A percentile compares a stretch with the other conserved stretches of the same genome.
Evolutionary conservation across 495 filamentous ascomycete species (phyloP).

Genomic region (Penicillium bovifimosum): DNA sequence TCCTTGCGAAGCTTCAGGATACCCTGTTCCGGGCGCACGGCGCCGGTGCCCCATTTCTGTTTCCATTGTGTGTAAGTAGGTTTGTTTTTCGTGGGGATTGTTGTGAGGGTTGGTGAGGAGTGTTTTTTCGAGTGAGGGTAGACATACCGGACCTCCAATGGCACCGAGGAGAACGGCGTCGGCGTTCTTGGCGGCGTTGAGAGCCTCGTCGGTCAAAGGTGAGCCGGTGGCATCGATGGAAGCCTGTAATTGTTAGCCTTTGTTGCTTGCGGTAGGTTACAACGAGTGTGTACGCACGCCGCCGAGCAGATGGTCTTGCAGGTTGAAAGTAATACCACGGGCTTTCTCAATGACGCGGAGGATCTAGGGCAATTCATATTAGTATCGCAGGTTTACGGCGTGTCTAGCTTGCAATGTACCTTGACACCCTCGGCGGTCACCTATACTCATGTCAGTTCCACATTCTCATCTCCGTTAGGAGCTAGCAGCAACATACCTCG

Average conservation of each 20-base stretch:
- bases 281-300: constrained; percentile 59
- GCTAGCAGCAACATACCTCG: constrained; percentile 55
- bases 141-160: constrained; percentile 80
- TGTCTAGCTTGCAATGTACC: constrained; percentile 39
- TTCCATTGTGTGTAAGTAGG: neutral
- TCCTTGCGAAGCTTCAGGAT: constrained; percentile 91
- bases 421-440: constrained; percentile 76
- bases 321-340: constrained; percentile 72
- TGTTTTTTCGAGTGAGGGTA: neutral
- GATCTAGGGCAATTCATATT: constrained; percentile 26
- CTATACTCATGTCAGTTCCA: constrained; percentile 17
- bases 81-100: neutral
- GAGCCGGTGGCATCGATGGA: constrained; percentile 80
- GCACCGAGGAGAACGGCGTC: constrained; percentile 92
- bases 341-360: constrained; percentile 69
- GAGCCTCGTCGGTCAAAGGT: constrained; percentile 78
- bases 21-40: constrained; percentile 90
- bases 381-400: neutral
- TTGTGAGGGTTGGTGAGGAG: neutral
- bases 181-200: constrained; percentile 78
- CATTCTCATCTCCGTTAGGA: constrained; percentile 5
- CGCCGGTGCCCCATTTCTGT: constrained; percentile 88
- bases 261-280: neutral
- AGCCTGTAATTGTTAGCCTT: constrained; percentile 33
- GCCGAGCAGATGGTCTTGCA: constrained; percentile 86